These are phyloP conservation scores for Sphaerobolus stellatus DNA, from an alignment of 1,284 basidiomycete genomes.

Conservation along the genomic window DNA sequence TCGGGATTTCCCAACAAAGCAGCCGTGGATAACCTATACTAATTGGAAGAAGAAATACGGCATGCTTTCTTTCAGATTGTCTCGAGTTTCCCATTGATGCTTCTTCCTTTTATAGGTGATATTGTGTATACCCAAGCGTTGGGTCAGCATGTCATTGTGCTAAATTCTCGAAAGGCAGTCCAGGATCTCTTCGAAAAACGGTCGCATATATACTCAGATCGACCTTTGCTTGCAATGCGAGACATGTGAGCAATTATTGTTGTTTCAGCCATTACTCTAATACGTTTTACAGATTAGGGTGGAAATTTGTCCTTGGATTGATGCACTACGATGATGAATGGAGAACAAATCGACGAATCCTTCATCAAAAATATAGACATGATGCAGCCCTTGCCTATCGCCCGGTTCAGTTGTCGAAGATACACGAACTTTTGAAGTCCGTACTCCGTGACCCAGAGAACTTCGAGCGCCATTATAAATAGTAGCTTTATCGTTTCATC, in stretches of 20 bases:
- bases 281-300: conserved; percentile 41
- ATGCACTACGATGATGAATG: conserved; percentile 24
- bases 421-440: too few species aligned
- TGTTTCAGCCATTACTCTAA: background rate
- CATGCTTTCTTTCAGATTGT: background rate
- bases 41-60: conserved; percentile 19
- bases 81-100: background rate
- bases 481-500: too few species aligned
- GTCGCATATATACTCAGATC: conserved; percentile 26
- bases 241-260: conserved; percentile 5
- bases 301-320: conserved; percentile 44
- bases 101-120: conserved; percentile 6
- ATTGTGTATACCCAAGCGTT: conserved; percentile 39
- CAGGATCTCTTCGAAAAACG: conserved; percentile 39
- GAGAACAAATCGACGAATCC: conserved; percentile 22
- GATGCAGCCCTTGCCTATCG: conserved; percentile 32
- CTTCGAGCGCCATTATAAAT: too few species aligned
- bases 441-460: too few species aligned
- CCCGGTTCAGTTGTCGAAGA: conserved; percentile 36
- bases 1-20: conserved; percentile 16
- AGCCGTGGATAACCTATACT: conserved; percentile 13
- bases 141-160: conserved; percentile 35
- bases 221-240: conserved; percentile 8
- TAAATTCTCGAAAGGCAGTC: conserved; percentile 35
- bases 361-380: conserved; percentile 27